Evolutionary conservation across 805 yeast genomes (phyloP).

Genomic region (Saccharomycodes ludwigii): DNA sequence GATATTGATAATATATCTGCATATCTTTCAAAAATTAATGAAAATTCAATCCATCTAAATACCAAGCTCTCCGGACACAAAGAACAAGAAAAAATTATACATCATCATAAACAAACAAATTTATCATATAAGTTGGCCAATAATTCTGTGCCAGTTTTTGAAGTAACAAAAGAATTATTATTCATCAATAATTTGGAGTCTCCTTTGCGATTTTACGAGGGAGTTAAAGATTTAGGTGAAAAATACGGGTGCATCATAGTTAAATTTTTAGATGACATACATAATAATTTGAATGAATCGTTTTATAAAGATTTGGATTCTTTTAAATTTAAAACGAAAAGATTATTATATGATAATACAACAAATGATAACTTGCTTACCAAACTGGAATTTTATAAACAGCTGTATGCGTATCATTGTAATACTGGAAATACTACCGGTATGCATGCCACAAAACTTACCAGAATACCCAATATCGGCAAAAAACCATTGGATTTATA

Average conservation of each 20-base stretch:
- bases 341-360: slow-evolving; percentile 8
- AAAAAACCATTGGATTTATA: slow-evolving; percentile 54
- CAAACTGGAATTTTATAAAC: slow-evolving; percentile 35
- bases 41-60: not conserved
- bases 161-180: slow-evolving; percentile 4
- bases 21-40: slow-evolving; percentile 8
- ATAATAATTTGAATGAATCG: slow-evolving; percentile 12
- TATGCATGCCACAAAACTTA: slow-evolving; percentile 11
- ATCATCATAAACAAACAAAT: not conserved
- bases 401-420: slow-evolving; percentile 31
- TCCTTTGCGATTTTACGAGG: slow-evolving; percentile 15
- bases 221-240: slow-evolving; percentile 14
- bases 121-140: slow-evolving; percentile 8
- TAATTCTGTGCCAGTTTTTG: slow-evolving; percentile 16
- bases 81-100: slow-evolving; percentile 1
- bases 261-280: slow-evolving; percentile 6
- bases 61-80: slow-evolving; percentile 3
- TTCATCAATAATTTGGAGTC: slow-evolving; percentile 8
- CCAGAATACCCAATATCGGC: slow-evolving; percentile 53
- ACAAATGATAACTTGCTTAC: too few species aligned
- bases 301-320: slow-evolving; percentile 11
- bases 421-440: slow-evolving; percentile 14
- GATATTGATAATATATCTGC: slow-evolving; percentile 5
- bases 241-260: slow-evolving; percentile 17
- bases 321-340: slow-evolving; percentile 26